Evolutionary conservation across 2,329 filamentous ascomycete genomes (phyloP), one percentile per base, ranked within the genome.

Genomic region (Penicillium sp.): DNA sequence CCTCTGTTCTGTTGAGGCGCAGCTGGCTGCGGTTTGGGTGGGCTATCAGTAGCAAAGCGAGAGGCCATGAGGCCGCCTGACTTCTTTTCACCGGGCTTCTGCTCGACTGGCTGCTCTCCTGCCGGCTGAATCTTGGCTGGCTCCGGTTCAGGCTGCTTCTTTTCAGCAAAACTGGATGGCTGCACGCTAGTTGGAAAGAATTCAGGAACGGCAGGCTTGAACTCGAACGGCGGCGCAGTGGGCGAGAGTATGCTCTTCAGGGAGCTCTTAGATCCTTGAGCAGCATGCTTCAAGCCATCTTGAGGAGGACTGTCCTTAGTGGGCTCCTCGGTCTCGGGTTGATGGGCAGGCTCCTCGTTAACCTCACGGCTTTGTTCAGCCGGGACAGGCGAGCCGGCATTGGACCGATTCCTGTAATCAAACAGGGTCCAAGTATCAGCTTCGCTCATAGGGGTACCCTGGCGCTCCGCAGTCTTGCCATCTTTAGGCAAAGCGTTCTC

Each of bases 191-290:
- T 49, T 13, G 63, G 59, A 23, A 63, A 52, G 44, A 67, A 63
- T 38, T 62, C 55, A 32, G 61, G 47, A 42, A 65, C 59, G 41
- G 59, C 58, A 49, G 68, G 59, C 47, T 69, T 66, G 57, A 72
- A 76, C 45, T 77, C 77, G 63, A 93, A 94, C 0, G 85, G 77
- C 58, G 80, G 81, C 0, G 87, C 86, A 13, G 81, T 77, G 3
- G 86, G 84, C 28, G 87, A 90, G 20, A 90, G 73, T 4, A 81
- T 81, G 55, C 74, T 74, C 61, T 65, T 67, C 31, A 44, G 23
- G 11, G 56, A 52, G 37, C 50, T 52, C 44, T 61, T 57, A n/a
- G 59, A 50, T 39, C 57, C 53, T 13, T 59, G 43, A 28, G 41
- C 29, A 41, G 56, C 49, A 45, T 61, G 48, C 2, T 47, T 46